Evolutionary conservation across 257 asterid genomes (phyloP).

Genomic region (Anisodus tanguticus): DNA sequence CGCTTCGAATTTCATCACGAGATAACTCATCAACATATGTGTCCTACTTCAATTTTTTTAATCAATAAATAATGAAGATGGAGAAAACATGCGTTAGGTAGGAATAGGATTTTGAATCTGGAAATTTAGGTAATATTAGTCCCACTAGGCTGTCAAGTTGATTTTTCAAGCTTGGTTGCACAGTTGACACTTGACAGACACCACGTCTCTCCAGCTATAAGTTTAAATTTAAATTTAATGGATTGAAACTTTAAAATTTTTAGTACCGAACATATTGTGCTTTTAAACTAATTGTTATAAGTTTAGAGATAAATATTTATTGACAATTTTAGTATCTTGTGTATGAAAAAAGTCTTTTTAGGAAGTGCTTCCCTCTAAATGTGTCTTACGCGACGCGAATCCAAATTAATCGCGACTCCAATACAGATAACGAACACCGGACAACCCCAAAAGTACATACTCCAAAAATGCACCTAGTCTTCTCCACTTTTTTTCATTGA

Average conservation of each 20-base stretch:
- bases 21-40: neutral
- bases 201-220: neutral
- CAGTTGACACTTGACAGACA: neutral
- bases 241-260: too few species aligned
- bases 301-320: neutral
- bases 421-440: too few species aligned
- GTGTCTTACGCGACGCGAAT: too few species aligned
- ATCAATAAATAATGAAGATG: conserved; percentile 17
- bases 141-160: conserved; percentile 6
- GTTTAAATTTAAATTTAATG: neutral
- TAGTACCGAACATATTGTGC: neutral
- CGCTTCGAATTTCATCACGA: neutral
- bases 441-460: neutral
- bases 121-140: neutral
- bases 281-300: neutral
- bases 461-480: neutral
- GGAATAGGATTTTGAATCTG: neutral
- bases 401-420: too few species aligned
- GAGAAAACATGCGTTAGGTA: conserved; percentile 29
- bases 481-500: neutral
- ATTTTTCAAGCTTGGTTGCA: neutral
- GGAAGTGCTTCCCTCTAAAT: too few species aligned
- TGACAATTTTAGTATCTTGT: neutral
- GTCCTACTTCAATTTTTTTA: neutral
- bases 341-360: too few species aligned